Conservation (phyloP, 75 land plant species). For the Pseudotsuga menziesii region DNA sequence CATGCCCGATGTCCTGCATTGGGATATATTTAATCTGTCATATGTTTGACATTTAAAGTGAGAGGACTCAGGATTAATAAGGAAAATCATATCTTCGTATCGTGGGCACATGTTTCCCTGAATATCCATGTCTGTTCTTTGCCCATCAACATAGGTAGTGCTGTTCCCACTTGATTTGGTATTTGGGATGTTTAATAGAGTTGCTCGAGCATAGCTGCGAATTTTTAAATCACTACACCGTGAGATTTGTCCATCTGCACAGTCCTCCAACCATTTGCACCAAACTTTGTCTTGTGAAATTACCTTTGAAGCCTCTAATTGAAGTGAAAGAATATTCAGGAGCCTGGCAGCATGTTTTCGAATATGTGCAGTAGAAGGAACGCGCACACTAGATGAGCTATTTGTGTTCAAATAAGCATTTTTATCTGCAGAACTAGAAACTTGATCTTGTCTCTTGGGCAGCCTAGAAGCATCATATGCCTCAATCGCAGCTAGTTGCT, state of each 20-base stretch:
- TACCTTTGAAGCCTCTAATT: constrained; percentile 56
- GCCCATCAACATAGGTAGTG: not conserved
- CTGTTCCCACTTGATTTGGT: not conserved
- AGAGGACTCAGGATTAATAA: constrained; percentile 72
- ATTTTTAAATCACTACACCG: constrained; percentile 75
- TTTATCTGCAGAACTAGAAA: constrained; percentile 20
- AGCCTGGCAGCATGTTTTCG: constrained; percentile 92
- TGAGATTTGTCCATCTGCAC: constrained; percentile 69
- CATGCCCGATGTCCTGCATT: not conserved
- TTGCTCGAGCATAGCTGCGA: constrained; percentile 84
- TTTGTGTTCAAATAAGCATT: constrained; percentile 18
- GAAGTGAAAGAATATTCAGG: constrained; percentile 60
- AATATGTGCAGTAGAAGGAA: constrained; percentile 72
- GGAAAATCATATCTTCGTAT: constrained; percentile 78
- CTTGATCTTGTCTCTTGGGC: constrained; percentile 30
- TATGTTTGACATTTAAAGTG: constrained; percentile 50
- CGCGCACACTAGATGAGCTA: constrained; percentile 41
- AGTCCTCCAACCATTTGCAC: constrained; percentile 89
- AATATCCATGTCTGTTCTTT: not conserved
- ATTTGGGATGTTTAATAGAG: constrained; percentile 52
- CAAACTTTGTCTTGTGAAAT: constrained; percentile 55
- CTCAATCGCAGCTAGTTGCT: constrained; percentile 62
- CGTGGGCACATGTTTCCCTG: constrained; percentile 35
- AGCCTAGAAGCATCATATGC: constrained; percentile 56
- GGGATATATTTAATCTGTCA: not conserved